Evolutionary conservation across 495 filamentous ascomycete genomes (phyloP).

Genomic region (Hypoxylon subgilvum): DNA sequence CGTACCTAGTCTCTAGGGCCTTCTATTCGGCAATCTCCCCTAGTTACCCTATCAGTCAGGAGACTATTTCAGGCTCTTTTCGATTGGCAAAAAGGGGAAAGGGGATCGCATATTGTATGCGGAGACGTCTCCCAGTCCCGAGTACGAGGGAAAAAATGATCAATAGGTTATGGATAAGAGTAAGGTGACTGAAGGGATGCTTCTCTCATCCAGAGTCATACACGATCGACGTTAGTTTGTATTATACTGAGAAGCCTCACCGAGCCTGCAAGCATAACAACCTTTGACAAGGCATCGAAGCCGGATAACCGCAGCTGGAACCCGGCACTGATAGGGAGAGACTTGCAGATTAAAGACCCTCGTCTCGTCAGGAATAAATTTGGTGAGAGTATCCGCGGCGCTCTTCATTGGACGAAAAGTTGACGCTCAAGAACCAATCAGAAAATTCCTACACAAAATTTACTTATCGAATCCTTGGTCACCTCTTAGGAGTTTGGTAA

Average conservation of each 20-base stretch:
- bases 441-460: conserved; percentile 24
- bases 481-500: no score
- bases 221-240: conserved; percentile 14
- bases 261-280: conserved; percentile 19
- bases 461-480: conserved; percentile 26
- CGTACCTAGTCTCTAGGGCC: no score
- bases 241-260: conserved; percentile 25
- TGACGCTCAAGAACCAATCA: conserved; percentile 24
- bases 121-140: neutral
- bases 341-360: conserved; percentile 32
- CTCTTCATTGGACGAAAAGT: conserved; percentile 31
- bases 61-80: no score
- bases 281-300: conserved; percentile 13
- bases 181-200: conserved; percentile 8
- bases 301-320: conserved; percentile 14
- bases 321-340: conserved; percentile 35
- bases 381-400: neutral
- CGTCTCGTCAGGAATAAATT: conserved; percentile 10
- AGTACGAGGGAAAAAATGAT: neutral
- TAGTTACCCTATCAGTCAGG: no score
- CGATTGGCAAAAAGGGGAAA: neutral
- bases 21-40: no score
- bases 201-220: conserved; percentile 11
- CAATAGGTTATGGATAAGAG: neutral
- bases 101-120: neutral